Conservation (phyloP, 116 monocot genomes). For the Phalaenopsis hybrid region DNA sequence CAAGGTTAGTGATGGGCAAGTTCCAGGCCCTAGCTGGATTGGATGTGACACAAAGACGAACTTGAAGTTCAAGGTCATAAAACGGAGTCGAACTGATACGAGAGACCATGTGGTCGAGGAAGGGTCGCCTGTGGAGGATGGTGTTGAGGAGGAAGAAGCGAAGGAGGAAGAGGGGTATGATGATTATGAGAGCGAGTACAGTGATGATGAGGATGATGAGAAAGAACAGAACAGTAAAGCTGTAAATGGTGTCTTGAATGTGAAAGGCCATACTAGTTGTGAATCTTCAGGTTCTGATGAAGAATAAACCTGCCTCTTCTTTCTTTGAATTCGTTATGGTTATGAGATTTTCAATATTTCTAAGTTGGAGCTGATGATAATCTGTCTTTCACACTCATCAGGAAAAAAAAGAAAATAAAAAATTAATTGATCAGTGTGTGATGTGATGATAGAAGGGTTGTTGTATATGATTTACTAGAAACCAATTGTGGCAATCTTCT, state of each 20-base stretch:
- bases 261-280: conserved; percentile 19
- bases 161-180: conserved; percentile 58
- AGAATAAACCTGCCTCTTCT: neutral
- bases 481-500: no score
- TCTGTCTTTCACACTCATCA: neutral
- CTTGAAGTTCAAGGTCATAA: conserved; percentile 52
- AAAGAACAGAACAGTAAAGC: conserved; percentile 21
- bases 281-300: conserved; percentile 29
- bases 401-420: neutral
- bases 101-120: conserved; percentile 42
- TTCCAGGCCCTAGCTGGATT: conserved; percentile 78
- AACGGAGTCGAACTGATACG: conserved; percentile 51
- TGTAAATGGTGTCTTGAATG: conserved; percentile 14
- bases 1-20: conserved; percentile 72
- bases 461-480: no score
- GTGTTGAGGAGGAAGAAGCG: conserved; percentile 58
- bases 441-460: no score
- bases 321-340: neutral
- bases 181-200: conserved; percentile 84
- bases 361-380: neutral
- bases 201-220: conserved; percentile 58
- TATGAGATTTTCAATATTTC: neutral
- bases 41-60: conserved; percentile 60
- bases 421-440: no score
- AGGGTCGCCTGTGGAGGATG: conserved; percentile 32